Conservation (phyloP, 2,329 filamentous ascomycete species). For the Colletotrichum tropicicola region DNA sequence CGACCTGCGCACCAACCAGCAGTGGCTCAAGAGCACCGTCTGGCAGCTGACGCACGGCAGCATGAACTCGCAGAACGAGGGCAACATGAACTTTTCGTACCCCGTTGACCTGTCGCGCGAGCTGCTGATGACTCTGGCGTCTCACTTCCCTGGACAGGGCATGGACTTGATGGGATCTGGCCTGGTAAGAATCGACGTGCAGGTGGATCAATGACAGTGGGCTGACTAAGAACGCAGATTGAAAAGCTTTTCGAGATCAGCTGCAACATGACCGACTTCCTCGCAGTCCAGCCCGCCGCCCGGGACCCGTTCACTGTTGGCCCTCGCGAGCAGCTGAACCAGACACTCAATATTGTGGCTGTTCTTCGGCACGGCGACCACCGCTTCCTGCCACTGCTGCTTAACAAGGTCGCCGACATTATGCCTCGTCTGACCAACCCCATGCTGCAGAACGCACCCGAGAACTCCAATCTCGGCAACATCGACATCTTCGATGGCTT, state of each 20-base stretch:
- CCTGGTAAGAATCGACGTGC: slow-evolving; percentile 57
- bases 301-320: slow-evolving; percentile 70
- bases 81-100: slow-evolving; percentile 69
- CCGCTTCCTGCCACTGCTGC: slow-evolving; percentile 79
- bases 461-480: slow-evolving; percentile 59
- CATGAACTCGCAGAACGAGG: slow-evolving; percentile 56
- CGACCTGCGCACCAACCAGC: slow-evolving; percentile 67
- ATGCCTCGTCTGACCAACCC: slow-evolving; percentile 70
- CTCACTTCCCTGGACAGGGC: slow-evolving; percentile 75
- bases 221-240: slow-evolving; percentile 55
- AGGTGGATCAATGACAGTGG: background rate
- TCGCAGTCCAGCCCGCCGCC: slow-evolving; percentile 70
- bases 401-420: slow-evolving; percentile 79
- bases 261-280: slow-evolving; percentile 76
- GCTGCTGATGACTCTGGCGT: slow-evolving; percentile 70
- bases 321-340: slow-evolving; percentile 77
- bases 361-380: slow-evolving; percentile 78
- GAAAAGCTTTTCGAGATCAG: slow-evolving; percentile 85
- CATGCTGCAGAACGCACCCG: slow-evolving; percentile 67
- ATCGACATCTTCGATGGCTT: slow-evolving; percentile 75
- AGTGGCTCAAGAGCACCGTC: slow-evolving; percentile 71
- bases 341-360: slow-evolving; percentile 73
- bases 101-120: slow-evolving; percentile 71
- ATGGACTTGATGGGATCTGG: slow-evolving; percentile 81
- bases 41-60: slow-evolving; percentile 71